phyloP scores from a whole-genome alignment of 352 stramenopile genomes.

The Globisporangium alternatum region DNA sequence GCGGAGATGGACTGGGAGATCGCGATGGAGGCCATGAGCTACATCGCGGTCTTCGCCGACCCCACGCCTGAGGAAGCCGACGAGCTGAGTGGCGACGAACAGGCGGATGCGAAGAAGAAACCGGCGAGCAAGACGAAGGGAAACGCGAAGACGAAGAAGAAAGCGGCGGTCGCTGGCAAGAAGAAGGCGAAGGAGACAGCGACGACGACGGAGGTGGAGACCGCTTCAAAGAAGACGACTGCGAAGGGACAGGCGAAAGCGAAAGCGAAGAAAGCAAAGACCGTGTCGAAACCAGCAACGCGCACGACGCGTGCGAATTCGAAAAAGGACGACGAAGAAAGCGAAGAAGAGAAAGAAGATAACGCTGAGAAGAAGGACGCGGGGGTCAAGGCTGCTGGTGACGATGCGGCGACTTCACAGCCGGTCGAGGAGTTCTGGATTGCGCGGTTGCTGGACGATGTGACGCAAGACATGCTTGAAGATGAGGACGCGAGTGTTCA shows the following conservation, averaged over 20 bases:
- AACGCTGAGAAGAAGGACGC: constrained; percentile 3
- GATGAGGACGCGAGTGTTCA: constrained; percentile 42
- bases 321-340: not conserved
- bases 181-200: not conserved
- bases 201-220: not conserved
- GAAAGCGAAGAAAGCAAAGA: constrained; percentile 12
- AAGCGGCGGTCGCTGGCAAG: not conserved
- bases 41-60: constrained; percentile 56
- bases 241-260: not conserved
- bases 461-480: constrained; percentile 70
- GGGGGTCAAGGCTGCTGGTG: not conserved
- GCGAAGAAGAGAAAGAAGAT: constrained; percentile 12
- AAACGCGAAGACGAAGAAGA: constrained; percentile 11
- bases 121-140: not conserved
- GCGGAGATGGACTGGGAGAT: constrained; percentile 68
- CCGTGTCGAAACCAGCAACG: not conserved
- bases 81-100: not conserved
- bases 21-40: constrained; percentile 56
- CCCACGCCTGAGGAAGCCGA: not conserved
- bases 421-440: constrained; percentile 55
- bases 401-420: not conserved
- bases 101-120: constrained; percentile 8
- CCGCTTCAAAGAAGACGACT: not conserved
- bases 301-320: not conserved
- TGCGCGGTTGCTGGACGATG: constrained; percentile 69